Percentiles rank a stretch among this genome's conserved stretches.
Conservation (phyloP, 495 filamentous ascomycete species). For the Xylaria longipes region DNA sequence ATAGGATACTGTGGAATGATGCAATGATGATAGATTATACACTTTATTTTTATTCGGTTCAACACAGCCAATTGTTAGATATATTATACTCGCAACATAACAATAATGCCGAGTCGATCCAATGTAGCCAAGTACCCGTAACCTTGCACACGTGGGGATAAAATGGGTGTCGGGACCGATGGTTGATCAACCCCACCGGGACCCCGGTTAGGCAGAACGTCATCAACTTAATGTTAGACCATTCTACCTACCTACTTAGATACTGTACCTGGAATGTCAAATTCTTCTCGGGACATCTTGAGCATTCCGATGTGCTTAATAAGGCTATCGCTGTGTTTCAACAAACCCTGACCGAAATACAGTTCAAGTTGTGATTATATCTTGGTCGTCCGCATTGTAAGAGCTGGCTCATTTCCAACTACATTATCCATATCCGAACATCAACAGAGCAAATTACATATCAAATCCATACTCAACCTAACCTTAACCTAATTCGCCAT, state of each 20-base stretch:
- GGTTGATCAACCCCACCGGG: conserved; percentile 3
- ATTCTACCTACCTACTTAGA: not conserved
- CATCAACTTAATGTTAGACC: not conserved
- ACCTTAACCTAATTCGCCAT: not conserved
- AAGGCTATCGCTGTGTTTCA: not conserved
- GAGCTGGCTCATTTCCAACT: not conserved
- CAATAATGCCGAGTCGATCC: not conserved
- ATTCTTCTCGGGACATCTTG: not conserved
- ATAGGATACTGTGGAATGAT: too few relatives aligned
- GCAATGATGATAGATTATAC: not conserved
- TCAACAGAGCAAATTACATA: not conserved
- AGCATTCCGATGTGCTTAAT: not conserved
- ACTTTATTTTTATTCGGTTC: not conserved
- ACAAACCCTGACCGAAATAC: not conserved
- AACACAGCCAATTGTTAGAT: not conserved
- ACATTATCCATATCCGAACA: not conserved
- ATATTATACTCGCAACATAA: not conserved
- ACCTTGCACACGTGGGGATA: not conserved
- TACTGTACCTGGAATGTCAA: not conserved
- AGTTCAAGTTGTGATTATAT: not conserved
- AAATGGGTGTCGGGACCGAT: conserved; percentile 8
- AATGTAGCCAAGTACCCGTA: not conserved
- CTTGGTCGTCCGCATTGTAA: not conserved
- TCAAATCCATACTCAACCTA: not conserved
- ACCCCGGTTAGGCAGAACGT: not conserved